phyloP scores from a whole-genome alignment of 805 yeast species.

The Cyberlindnera bimundalis region DNA sequence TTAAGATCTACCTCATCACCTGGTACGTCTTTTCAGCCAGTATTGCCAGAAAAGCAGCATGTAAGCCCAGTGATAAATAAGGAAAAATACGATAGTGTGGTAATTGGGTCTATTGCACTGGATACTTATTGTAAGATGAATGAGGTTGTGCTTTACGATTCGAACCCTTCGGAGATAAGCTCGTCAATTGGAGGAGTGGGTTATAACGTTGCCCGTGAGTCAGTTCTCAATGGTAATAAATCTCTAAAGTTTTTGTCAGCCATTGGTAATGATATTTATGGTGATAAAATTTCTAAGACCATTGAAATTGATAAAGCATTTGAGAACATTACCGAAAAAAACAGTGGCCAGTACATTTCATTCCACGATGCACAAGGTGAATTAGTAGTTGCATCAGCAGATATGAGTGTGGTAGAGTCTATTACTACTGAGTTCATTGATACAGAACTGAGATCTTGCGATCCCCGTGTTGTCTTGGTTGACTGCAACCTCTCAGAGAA shows the following conservation, averaged over 20 bases:
- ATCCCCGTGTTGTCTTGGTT: slow-evolving; percentile 51
- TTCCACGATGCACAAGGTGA: slow-evolving; percentile 61
- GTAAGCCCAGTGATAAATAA: too few species aligned
- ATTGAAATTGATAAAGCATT: slow-evolving; percentile 31
- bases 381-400: slow-evolving; percentile 75
- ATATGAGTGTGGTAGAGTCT: slow-evolving; percentile 68
- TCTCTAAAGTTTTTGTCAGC: slow-evolving; percentile 49
- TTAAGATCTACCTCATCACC: neutral
- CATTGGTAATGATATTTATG: slow-evolving; percentile 59
- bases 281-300: slow-evolving; percentile 35
- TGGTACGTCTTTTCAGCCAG: too few species aligned
- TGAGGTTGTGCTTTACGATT: slow-evolving; percentile 45
- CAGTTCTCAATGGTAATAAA: slow-evolving; percentile 34
- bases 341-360: slow-evolving; percentile 73
- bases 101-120: slow-evolving; percentile 74
- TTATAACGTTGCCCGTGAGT: slow-evolving; percentile 69
- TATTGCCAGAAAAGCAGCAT: too few species aligned
- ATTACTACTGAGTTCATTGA: slow-evolving; percentile 41
- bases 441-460: slow-evolving; percentile 35
- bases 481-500: slow-evolving; percentile 64
- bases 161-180: slow-evolving; percentile 63
- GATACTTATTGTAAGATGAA: slow-evolving; percentile 60
- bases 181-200: slow-evolving; percentile 83
- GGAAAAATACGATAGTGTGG: slow-evolving; percentile 35
- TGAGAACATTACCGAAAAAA: slow-evolving; percentile 9